Evolutionary conservation across 2,329 filamentous ascomycete species (phyloP).

Genomic region (Aspergillus carbonarius): DNA sequence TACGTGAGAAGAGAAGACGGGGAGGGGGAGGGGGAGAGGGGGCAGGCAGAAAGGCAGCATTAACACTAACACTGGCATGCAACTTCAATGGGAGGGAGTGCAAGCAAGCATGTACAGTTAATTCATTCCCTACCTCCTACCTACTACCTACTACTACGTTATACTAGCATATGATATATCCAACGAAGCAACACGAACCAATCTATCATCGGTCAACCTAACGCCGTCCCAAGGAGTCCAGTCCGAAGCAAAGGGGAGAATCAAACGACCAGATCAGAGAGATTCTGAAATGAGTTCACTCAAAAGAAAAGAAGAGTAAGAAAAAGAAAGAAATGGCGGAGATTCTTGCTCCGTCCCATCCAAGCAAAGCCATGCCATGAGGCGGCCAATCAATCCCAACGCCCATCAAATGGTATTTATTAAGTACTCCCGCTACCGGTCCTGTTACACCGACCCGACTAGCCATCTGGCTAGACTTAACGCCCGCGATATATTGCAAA

Average conservation of each 20-base stretch:
- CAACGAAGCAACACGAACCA: background rate
- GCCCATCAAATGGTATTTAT: background rate
- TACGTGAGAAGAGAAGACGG: too few relatives aligned
- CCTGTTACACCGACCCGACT: background rate
- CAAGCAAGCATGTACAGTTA: background rate
- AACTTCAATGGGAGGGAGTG: too few relatives aligned
- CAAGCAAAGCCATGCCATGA: background rate
- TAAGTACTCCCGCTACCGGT: background rate
- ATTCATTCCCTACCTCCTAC: background rate
- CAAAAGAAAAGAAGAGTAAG: background rate
- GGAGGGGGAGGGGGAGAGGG: too few relatives aligned
- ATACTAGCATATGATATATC: background rate
- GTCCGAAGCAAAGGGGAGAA: background rate
- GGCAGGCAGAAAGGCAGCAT: too few relatives aligned
- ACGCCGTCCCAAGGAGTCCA: background rate
- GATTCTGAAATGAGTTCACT: background rate
- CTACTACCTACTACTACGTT: background rate
- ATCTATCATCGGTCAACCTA: background rate
- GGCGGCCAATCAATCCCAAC: background rate
- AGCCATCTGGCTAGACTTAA: constrained; percentile 1
- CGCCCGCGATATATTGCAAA: constrained; percentile 1
- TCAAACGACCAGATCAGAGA: background rate
- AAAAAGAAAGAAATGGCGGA: background rate
- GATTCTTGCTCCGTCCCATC: background rate
- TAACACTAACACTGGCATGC: too few relatives aligned